These are phyloP conservation scores for Madurella fahalii DNA, from an alignment of 2,329 filamentous ascomycete species.

Conservation along the genomic window DNA sequence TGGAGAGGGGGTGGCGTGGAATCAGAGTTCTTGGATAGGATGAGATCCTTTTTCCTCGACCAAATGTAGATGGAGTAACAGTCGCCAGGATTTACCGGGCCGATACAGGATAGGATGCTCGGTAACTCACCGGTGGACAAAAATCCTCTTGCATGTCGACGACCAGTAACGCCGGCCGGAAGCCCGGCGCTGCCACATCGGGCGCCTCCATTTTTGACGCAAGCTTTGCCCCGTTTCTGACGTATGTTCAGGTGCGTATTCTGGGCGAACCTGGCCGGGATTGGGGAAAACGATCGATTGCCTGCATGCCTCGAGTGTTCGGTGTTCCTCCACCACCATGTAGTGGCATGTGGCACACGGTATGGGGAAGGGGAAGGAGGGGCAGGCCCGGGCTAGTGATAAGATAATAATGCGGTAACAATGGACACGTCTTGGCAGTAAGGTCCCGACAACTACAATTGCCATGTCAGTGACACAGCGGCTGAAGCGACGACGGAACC, in stretches of 20 bases:
- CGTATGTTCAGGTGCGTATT: not conserved
- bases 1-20: too few species aligned
- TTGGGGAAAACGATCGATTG: too few species aligned
- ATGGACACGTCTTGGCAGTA: slow-evolving; percentile 5
- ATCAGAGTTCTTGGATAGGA: too few species aligned
- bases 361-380: not conserved
- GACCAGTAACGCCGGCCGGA: slow-evolving; percentile 58
- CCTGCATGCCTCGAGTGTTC: too few species aligned
- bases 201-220: not conserved
- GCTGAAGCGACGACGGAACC: too few species aligned
- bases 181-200: slow-evolving; percentile 26
- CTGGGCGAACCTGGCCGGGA: too few species aligned
- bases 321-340: too few species aligned
- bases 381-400: slow-evolving; percentile 6
- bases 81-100: too few species aligned
- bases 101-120: slow-evolving; percentile 32
- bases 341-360: not conserved
- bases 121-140: slow-evolving; percentile 71
- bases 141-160: slow-evolving; percentile 95
- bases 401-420: slow-evolving; percentile 13
- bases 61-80: too few species aligned
- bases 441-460: not conserved
- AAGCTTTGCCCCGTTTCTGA: not conserved
- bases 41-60: too few species aligned
- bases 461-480: too few species aligned